phyloP scores from a whole-genome alignment of 179 eudicot genomes.

The Beta corolliflora region DNA sequence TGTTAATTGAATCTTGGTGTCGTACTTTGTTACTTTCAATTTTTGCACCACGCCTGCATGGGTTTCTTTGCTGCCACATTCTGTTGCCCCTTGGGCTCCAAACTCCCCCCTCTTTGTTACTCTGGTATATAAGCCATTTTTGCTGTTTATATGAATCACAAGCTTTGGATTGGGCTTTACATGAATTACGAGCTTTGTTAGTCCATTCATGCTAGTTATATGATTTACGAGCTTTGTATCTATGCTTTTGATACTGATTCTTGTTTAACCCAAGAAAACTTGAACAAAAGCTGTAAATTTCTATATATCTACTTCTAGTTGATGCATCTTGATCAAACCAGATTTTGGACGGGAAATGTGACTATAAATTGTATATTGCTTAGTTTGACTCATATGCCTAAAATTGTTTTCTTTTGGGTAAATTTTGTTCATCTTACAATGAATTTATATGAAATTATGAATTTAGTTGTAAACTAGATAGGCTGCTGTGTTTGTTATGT shows the following conservation, averaged over 20 bases:
- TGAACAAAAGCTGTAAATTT: background rate
- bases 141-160: background rate
- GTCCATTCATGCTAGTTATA: no score
- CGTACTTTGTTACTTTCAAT: no score
- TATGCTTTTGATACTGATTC: no score
- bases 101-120: no score
- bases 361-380: background rate
- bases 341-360: background rate
- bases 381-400: background rate
- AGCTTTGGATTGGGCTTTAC: background rate
- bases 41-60: no score
- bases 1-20: no score
- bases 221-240: no score
- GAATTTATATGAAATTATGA: background rate
- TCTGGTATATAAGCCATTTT: background rate
- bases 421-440: background rate
- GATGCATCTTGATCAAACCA: background rate
- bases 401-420: background rate
- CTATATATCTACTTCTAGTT: background rate
- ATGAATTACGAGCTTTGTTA: background rate
- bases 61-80: no score
- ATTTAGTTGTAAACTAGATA: background rate
- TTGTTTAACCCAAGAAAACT: no score
- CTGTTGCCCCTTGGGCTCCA: no score
- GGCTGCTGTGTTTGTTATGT: background rate